phyloP scores from a whole-genome alignment of 2,329 filamentous ascomycete species.

The Didymellaceae sp. region DNA sequence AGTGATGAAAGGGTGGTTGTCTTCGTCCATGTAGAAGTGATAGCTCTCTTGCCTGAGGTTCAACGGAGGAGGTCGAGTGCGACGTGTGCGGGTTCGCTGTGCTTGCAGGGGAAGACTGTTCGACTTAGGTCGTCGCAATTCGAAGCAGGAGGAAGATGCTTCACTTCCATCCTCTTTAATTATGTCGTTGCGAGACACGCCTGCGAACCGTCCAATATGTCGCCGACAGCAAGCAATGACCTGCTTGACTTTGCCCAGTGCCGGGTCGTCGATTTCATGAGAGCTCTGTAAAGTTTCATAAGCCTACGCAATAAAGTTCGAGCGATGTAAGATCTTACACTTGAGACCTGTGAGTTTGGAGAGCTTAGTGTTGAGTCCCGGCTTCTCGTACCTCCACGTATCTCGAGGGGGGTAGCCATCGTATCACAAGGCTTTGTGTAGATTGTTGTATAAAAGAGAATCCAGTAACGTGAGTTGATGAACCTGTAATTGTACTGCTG shows the following conservation, averaged over 20 bases:
- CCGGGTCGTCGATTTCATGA: background rate
- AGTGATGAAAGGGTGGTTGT: conserved; percentile 11
- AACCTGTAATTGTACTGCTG: background rate
- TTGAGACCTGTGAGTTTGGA: background rate
- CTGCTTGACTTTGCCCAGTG: conserved; percentile 1
- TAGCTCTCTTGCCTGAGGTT: conserved; percentile 2
- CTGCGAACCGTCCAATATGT: conserved; percentile 4
- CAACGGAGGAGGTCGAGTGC: background rate
- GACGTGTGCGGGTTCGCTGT: background rate
- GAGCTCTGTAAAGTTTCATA: background rate
- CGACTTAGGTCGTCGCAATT: conserved; percentile 5
- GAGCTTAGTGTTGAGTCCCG: background rate
- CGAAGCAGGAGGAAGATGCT: conserved; percentile 3
- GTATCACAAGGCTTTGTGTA: background rate
- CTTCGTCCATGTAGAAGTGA: conserved; percentile 15
- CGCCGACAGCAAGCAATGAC: conserved; percentile 9
- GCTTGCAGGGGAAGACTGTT: background rate
- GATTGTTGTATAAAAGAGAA: background rate
- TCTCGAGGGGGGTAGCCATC: background rate
- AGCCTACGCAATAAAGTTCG: background rate
- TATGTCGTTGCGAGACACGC: background rate
- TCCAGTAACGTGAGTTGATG: background rate
- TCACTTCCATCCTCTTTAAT: background rate
- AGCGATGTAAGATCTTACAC: background rate
- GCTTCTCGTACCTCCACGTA: background rate